Evolutionary conservation across 768 basidiomycete genomes (phyloP), one percentile per base, ranked within the genome.

Genomic region (Termitomyces sp.): DNA sequence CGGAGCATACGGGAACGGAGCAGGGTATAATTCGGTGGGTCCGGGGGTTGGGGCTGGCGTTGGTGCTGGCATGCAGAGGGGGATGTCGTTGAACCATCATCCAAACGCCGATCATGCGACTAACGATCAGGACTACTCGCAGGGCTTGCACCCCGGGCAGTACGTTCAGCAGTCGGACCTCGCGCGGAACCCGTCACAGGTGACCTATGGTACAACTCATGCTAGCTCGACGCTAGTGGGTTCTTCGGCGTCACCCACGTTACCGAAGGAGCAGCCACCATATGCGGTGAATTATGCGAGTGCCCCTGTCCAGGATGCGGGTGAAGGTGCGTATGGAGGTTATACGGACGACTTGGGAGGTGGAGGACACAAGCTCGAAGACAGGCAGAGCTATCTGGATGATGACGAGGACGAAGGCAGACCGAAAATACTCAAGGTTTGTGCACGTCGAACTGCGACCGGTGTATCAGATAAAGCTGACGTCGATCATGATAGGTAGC

Each of bases 281-380:
- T 51, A 26, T 5, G 18, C 50, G 8, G 26, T 6, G 13, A 41
- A 57, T 34, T 27, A 57, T 18, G 31, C 18, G 0, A 49, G 6
- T 32, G 47, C 12, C 10, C 39, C 48, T 0, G 31, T 14, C 32
- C 37, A 62, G 12, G 65, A 59, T 6, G 68, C 62, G 7, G 68
- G 64, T 22, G 62, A 57, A 39, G 69, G 62, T 47, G 71, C 72
- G 41, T 73, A 75, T 67, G 73, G 69, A 1, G 73, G 73, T n/a
- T 72, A 70, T 44, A 66, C 48, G 1, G 48, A 49, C 3, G 56
- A 32, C 13, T 22, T 31, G 20, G 13, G 34, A 5, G 29, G 8
- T 1, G 22, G 20, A 24, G 24, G 18, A 27, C 50, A 29, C 5
- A 24, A n/a, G 10, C 18, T 12, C 14, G 32, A 49, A 32, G 47